Evolutionary conservation across 108 stramenopile species (phyloP), one percentile per base, ranked within the genome.

Genomic region (Fragilaria crotonensis): DNA sequence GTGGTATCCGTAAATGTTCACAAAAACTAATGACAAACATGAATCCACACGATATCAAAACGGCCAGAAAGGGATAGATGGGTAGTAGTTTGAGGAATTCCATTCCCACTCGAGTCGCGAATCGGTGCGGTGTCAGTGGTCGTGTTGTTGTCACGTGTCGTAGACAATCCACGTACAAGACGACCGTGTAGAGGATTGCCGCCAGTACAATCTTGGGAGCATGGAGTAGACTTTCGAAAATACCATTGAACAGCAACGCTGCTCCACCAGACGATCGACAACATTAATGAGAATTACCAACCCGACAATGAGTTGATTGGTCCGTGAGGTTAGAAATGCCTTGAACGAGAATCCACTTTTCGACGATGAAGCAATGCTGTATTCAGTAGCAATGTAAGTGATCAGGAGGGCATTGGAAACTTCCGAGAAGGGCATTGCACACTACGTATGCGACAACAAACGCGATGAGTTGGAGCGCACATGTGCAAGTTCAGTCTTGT

Each of bases 321-420:
- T n/a, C n/a, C n/a, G n/a, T n/a, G n/a, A n/a, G n/a, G n/a, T n/a
- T n/a, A n/a, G n/a, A n/a, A n/a, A n/a, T n/a, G n/a, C n/a, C n/a
- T n/a, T n/a, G n/a, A n/a, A n/a, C n/a, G n/a, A n/a, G n/a, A n/a
- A n/a, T n/a, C n/a, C n/a, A n/a, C n/a, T n/a, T n/a, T n/a, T n/a
- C n/a, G n/a, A n/a, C n/a, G n/a, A n/a, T n/a, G n/a, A n/a, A n/a
- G 19, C 22, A 26, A 85, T 36, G 18, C 79, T 58, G 52, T 70
- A 87, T 68, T 91, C 90, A 20, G 86, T 82, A 1, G 72, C 80
- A 25, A 91, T 11, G 55, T 77, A 91, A 2, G 90, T 91, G 27
- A 87, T 49, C 32, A 85, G 79, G 47, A 91, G 49, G n/a, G 90
- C 78, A 60, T 91, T 91, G 59, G 71, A 60, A 17, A 81, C 67